Conservation (phyloP, 2,329 filamentous ascomycete genomes). For the Incumbomyces lentus region DNA sequence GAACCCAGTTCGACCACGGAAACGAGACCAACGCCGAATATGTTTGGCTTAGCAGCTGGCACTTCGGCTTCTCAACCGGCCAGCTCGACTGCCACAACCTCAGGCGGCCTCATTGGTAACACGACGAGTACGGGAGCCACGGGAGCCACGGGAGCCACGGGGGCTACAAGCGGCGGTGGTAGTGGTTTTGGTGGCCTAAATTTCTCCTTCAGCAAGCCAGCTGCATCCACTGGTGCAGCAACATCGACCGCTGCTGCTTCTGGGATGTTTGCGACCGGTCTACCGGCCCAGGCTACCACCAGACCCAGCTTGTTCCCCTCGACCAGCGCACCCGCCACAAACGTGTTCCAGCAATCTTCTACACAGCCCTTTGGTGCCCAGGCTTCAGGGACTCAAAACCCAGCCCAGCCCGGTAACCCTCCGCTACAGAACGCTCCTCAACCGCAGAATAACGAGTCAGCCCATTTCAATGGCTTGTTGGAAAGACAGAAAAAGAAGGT, state of each 20-base stretch:
- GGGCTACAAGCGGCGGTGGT: no score
- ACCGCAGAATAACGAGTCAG: conserved; percentile 29
- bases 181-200: background rate
- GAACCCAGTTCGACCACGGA: conserved; percentile 13
- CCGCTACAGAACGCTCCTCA: conserved; percentile 7
- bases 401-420: conserved; percentile 8
- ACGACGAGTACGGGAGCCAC: background rate
- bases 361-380: background rate
- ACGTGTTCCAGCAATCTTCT: background rate
- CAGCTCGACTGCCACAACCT: conserved; percentile 8
- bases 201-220: conserved; percentile 12
- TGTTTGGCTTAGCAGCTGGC: background rate
- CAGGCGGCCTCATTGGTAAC: conserved; percentile 3
- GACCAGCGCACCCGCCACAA: background rate
- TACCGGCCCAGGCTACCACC: conserved; percentile 5
- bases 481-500: conserved; percentile 58
- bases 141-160: background rate
- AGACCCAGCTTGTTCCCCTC: conserved; percentile 9
- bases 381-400: conserved; percentile 9
- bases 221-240: conserved; percentile 7
- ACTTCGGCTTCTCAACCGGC: conserved; percentile 11
- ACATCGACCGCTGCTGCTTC: background rate
- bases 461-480: conserved; percentile 54
- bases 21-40: conserved; percentile 9
- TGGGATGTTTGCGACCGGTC: background rate